phyloP scores from a whole-genome alignment of 208 protist genomes.

The Crithidia sp. region DNA sequence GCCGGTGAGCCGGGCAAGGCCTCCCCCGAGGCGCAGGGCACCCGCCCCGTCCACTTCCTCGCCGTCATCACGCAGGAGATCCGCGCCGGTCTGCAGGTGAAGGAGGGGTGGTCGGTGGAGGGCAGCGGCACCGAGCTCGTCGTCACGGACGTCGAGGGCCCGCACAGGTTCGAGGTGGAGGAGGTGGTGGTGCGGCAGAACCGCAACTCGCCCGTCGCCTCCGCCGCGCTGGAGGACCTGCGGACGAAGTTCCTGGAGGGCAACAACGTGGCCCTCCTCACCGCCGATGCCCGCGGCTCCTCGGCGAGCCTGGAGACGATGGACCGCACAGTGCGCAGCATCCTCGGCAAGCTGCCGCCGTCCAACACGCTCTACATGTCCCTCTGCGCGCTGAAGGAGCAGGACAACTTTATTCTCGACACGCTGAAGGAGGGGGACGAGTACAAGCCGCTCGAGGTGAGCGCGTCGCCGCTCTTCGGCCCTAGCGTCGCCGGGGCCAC shows the following conservation, averaged over 20 bases:
- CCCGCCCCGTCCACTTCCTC: slow-evolving; percentile 27
- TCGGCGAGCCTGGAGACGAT: slow-evolving; percentile 47
- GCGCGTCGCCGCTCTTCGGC: slow-evolving; percentile 40
- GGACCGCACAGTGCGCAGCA: slow-evolving; percentile 49
- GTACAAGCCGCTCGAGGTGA: slow-evolving; percentile 32
- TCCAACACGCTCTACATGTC: slow-evolving; percentile 45
- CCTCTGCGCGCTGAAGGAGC: slow-evolving; percentile 41
- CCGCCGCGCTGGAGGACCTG: slow-evolving; percentile 43
- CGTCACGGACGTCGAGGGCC: slow-evolving; percentile 47
- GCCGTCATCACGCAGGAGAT: slow-evolving; percentile 54
- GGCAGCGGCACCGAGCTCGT: slow-evolving; percentile 28
- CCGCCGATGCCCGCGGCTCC: slow-evolving; percentile 51
- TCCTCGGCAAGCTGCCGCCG: slow-evolving; percentile 37
- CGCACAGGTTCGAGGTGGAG: slow-evolving; percentile 43
- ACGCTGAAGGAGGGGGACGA: slow-evolving; percentile 31
- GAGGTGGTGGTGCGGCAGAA: slow-evolving; percentile 47
- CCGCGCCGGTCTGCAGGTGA: slow-evolving; percentile 24
- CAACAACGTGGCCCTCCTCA: slow-evolving; percentile 60
- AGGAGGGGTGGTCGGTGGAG: slow-evolving; percentile 49
- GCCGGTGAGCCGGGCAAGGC: not conserved
- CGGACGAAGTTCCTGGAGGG: slow-evolving; percentile 47
- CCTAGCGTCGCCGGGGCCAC: slow-evolving; percentile 27
- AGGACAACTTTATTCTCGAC: slow-evolving; percentile 30
- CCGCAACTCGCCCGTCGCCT: slow-evolving; percentile 35
- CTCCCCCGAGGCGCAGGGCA: not conserved